Conservation (phyloP, 148 eudicot species). For the Euryodendron excelsum region DNA sequence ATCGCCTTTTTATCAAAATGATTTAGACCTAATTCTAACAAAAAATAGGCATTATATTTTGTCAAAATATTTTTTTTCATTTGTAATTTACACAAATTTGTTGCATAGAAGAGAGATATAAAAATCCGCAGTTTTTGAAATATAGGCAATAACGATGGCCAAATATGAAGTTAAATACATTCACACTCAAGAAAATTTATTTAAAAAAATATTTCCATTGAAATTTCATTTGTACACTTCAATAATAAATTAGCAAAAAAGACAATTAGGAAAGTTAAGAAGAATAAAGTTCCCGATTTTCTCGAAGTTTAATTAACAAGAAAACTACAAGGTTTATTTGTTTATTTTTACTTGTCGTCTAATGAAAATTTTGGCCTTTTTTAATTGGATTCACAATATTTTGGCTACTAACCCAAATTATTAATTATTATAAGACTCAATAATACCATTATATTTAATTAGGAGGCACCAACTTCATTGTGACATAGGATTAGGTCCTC, state of each 20-base stretch:
- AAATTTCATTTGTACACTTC: too few relatives aligned
- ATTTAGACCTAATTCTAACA: too few relatives aligned
- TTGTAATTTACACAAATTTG: too few relatives aligned
- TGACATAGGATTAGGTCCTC: slow-evolving; percentile 1
- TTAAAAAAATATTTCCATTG: too few relatives aligned
- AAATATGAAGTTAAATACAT: too few relatives aligned
- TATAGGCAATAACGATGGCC: too few relatives aligned
- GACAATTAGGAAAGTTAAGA: neutral
- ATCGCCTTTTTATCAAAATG: too few relatives aligned
- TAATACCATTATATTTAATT: neutral
- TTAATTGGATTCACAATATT: neutral
- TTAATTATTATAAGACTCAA: slow-evolving; percentile 2
- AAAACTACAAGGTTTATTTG: neutral
- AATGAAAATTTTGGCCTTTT: neutral
- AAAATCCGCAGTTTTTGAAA: too few relatives aligned
- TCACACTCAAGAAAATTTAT: too few relatives aligned
- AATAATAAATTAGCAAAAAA: neutral
- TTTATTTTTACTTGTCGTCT: neutral
- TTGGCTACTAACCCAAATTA: slow-evolving; percentile 11
- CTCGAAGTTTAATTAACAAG: neutral
- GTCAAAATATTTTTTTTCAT: too few relatives aligned
- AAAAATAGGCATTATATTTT: too few relatives aligned
- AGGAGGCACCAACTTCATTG: neutral
- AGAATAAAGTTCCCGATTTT: neutral
- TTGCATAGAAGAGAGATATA: too few relatives aligned